phyloP scores from a whole-genome alignment of 352 stramenopile genomes.

The Achlya hypogyna region DNA sequence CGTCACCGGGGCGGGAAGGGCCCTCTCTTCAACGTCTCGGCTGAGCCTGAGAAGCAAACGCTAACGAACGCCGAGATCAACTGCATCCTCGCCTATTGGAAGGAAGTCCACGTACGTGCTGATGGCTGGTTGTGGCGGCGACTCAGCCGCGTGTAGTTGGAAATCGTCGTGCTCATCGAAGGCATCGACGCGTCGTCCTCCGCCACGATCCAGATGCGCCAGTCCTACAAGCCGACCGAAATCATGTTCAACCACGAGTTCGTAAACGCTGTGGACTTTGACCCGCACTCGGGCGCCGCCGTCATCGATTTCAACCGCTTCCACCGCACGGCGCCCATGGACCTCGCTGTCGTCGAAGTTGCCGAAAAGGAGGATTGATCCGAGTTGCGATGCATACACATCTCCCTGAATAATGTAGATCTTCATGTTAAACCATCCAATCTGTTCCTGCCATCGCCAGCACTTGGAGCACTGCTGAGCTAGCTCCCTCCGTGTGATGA shows the following conservation, averaged over 20 bases:
- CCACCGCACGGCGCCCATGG: slow-evolving; percentile 46
- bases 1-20: not conserved
- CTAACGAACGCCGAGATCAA: slow-evolving; percentile 23
- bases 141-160: slow-evolving; percentile 43
- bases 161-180: slow-evolving; percentile 95
- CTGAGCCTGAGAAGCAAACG: not conserved
- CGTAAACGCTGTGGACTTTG: slow-evolving; percentile 84
- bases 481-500: too few species aligned
- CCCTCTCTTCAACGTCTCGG: not conserved
- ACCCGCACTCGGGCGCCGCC: slow-evolving; percentile 59
- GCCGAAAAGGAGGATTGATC: too few species aligned
- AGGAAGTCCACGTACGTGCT: slow-evolving; percentile 53
- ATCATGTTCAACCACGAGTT: slow-evolving; percentile 91
- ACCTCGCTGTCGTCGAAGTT: not conserved
- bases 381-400: too few species aligned
- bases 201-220: slow-evolving; percentile 90
- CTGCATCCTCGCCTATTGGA: slow-evolving; percentile 67
- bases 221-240: slow-evolving; percentile 91
- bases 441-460: too few species aligned
- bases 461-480: too few species aligned
- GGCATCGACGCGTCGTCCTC: slow-evolving; percentile 92
- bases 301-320: slow-evolving; percentile 86
- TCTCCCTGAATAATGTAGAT: too few species aligned
- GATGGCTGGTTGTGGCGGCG: not conserved
- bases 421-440: too few species aligned